Base-by-base conservation (phyloP, 2,329 filamentous ascomycete genomes). In the Penicillium sp. region DNA sequence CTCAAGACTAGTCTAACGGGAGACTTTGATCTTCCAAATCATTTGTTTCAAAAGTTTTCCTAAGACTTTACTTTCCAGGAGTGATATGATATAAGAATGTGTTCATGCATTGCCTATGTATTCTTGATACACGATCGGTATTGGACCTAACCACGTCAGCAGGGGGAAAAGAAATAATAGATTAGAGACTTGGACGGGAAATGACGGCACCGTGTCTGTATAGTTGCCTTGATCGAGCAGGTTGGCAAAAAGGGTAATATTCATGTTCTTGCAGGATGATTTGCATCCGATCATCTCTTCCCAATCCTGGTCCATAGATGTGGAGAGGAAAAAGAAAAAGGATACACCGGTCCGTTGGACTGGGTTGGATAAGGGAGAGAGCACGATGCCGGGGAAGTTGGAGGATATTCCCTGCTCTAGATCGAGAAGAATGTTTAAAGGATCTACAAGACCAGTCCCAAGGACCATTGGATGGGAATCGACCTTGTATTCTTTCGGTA, bases 311-410 rank as follows among this genome's bases (percentile, higher is more conserved):
- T 42, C 19, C 19, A 21, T 37, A 33, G 9, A 52, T 48, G 43
- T 16, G 27, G 11, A 29, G 27, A 29, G 2, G 24, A 24, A 16
- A 42, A 42, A 56, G 47, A 39, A 22, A 42, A 60, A 61, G 48
- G 55, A 27, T 47, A 57, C 52, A 49, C 63, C 63, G 63, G 52
- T 64, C 65, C 65, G 64, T 57, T 61, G 65, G 65, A 57, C 64
- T 66, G 65, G 65, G 62, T 48, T 58, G 48, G 43, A 43, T 54
- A 48, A 43, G 49, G 43, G 54, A 27, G 27, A 47, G 49, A 29
- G 35, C 26, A 48, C 33, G 39, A 49, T 42, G 52, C 52, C 56
- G 54, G 56, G 59, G 59, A 64, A 59, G 59, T 56, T 59, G 57
- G 54, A 55, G 54, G 42, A 33, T 5, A 48, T 39, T 21, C 52